phyloP scores from a whole-genome alignment of 2,329 filamentous ascomycete genomes.

The Aspergillus aculeatinus region DNA sequence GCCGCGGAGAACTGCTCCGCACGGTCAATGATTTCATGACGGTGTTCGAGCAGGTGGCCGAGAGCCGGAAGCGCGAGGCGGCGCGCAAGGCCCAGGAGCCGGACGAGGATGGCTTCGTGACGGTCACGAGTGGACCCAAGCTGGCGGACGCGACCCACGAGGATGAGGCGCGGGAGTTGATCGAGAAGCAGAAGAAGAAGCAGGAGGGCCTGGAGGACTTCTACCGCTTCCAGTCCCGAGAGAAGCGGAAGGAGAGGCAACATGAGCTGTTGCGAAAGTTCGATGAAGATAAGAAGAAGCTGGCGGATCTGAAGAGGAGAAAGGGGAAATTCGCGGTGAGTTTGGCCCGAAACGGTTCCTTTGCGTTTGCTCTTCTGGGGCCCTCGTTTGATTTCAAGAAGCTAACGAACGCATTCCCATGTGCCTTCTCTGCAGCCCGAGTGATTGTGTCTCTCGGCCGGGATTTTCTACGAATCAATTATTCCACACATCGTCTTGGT shows the following conservation, averaged over 20 bases:
- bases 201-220: conserved; percentile 68
- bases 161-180: conserved; percentile 64
- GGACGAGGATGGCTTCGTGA: conserved; percentile 94
- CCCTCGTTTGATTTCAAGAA: background rate
- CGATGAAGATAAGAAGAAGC: conserved; percentile 71
- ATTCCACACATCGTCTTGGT: conserved; percentile 16
- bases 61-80: conserved; percentile 63
- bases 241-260: conserved; percentile 75
- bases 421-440: conserved; percentile 30
- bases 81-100: conserved; percentile 70
- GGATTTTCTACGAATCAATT: conserved; percentile 1
- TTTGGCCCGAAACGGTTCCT: background rate
- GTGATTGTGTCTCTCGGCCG: conserved; percentile 19
- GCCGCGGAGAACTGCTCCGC: conserved; percentile 64
- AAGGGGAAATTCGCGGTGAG: conserved; percentile 59
- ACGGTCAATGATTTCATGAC: conserved; percentile 84
- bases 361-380: background rate
- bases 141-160: conserved; percentile 70
- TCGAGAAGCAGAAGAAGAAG: conserved; percentile 62
- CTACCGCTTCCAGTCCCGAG: conserved; percentile 79
- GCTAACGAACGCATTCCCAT: conserved; percentile 1
- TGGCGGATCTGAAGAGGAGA: conserved; percentile 68
- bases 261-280: conserved; percentile 68
- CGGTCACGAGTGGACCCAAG: conserved; percentile 75
- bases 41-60: conserved; percentile 66